Base-by-base conservation (phyloP, 2,329 filamentous ascomycete species). In the Alternaria atra region DNA sequence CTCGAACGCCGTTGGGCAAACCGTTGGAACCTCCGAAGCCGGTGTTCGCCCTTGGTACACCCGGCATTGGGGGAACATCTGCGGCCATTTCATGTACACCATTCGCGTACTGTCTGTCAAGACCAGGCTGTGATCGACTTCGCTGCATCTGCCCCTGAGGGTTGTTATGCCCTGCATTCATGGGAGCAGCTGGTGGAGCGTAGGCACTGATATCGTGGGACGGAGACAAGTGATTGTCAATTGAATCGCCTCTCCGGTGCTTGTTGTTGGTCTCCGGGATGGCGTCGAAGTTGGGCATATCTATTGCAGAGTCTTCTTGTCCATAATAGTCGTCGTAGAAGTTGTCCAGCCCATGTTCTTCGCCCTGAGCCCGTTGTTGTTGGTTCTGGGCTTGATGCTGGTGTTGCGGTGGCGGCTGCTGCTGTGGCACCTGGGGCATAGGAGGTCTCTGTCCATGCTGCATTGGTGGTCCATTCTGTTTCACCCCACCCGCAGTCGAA, bases 11-110 rank as follows among this genome's bases (percentile, higher is more conserved):
- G 55, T 55, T 67, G 27, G 75, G 70, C 25, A 73, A 50, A 9
- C 73, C 71, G 56, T 63, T 67, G 5, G 63, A 50, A 13, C 53
- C 62, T 58, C 68, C 65, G 27, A 74, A 72, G 5, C 68, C 55
- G 79, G 84, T 72, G 84, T 79, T 40, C 80, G 67, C 72, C 51
- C 69, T 82, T 10, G 89, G 88, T 30, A 89, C 78, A 3, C 83
- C 80, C 15, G 77, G 76, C 39, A 79, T 65, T 1, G 71, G 70
- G 23, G 87, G 87, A 20, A 84, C 82, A 67, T 91, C 89, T 27
- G 81, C 84, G 2, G 87, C 88, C 85, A 94, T 90, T 71, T 93
- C 91, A 67, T 93, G 93, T 1, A 91, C 84, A 10, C 56, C 63
- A 43, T 72, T 69, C 15, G 64, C 61, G 43, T 77, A 74, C 44